Conservation (phyloP, 148 eudicot species). For the Pharnaceum exiguum region DNA sequence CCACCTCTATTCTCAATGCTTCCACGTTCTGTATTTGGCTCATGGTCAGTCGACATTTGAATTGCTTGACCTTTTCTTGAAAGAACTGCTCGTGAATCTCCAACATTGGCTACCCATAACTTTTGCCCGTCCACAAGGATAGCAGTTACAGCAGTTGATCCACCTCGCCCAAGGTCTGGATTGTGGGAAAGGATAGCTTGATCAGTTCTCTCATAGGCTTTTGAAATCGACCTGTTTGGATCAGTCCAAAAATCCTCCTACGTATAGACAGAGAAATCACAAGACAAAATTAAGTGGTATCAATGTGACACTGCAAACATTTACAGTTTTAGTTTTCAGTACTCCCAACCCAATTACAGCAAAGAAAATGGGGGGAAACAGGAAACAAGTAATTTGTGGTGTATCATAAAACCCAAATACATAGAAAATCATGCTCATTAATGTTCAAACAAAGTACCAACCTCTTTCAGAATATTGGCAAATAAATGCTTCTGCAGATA, state of each 20-base stretch:
- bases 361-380: neutral
- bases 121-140: conserved; percentile 59
- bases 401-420: neutral
- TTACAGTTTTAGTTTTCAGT: neutral
- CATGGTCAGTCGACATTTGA: conserved; percentile 70
- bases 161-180: conserved; percentile 81
- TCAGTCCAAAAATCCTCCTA: conserved; percentile 80
- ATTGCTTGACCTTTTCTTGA: conserved; percentile 56
- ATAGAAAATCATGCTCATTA: neutral
- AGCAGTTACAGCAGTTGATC: conserved; percentile 87
- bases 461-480: conserved; percentile 69
- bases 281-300: neutral
- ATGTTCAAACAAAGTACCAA: conserved; percentile 13
- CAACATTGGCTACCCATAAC: conserved; percentile 73
- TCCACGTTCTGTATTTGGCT: conserved; percentile 67
- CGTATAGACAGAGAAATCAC: conserved; percentile 1
- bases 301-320: neutral
- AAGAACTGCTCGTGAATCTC: conserved; percentile 84
- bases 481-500: conserved; percentile 77
- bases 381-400: neutral
- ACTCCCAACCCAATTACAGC: neutral
- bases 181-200: conserved; percentile 63
- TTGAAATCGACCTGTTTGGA: conserved; percentile 48
- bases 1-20: conserved; percentile 76
- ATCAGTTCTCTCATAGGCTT: conserved; percentile 77